Base-by-base conservation (phyloP, 1,139 yeast genomes). In the Yamadazyma sp. region DNA sequence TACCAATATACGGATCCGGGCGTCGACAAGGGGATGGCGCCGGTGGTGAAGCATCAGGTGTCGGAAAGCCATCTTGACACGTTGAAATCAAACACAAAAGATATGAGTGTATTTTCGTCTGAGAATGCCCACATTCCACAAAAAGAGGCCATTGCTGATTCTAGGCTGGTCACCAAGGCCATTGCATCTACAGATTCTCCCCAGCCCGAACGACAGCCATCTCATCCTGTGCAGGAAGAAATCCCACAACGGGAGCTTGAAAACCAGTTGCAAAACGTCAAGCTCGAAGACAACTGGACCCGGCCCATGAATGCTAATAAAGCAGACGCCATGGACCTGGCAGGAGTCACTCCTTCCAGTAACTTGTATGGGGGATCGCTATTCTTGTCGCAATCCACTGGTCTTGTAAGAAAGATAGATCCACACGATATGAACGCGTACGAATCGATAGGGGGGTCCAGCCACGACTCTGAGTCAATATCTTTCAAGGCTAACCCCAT, bases 381-480 rank as follows among this genome's bases (percentile, higher is more conserved):
- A 25, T 57, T 70, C 32, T 51, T 71, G 10, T 70, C 76, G 1
- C 77, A 71, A 44, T 67, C 74, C 1, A 71, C 77, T 0, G 77
- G 77, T 1, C 49, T 69, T 38, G 62, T 67, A 3, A 59, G 62
- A 34, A 70, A 70, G 44, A 51, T 71, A 3, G 68, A 65, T 34
- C 54, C 57, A 13, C 41, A 41, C 13, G 35, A 28, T 7, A 33
- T 27, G 10, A 36, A 31, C 8, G 12, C 34, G 4, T 31, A 43
- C 15, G 53, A 52, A 26, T 39, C 56, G 6, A 39, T 48, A 16
- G 39, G 43, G 15, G 54, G 46, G 2, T 44, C 55, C 7, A 44
- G 50, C 27, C 51, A 59, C 1, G 64, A 56, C 29, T 46, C 61
- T 0, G 53, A 54, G 15, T 57, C 64, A 35, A 62, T 68, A 6